These are phyloP conservation scores for Schwanniomyces yamadae DNA, from an alignment of 805 yeast genomes.

Conservation along the genomic window DNA sequence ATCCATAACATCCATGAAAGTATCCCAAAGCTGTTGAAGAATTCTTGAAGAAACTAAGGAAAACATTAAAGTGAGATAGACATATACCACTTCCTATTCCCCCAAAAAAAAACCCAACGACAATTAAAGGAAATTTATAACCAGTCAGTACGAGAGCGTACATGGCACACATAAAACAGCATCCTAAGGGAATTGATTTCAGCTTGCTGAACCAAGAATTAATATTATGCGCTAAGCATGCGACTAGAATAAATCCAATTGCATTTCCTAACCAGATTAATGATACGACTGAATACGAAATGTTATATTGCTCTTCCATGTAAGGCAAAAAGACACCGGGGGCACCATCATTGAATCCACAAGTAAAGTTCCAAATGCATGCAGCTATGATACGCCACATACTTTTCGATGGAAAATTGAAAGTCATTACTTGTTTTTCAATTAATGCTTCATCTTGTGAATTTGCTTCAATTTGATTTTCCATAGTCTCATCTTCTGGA, in stretches of 20 bases:
- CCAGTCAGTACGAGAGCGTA: conserved; percentile 20
- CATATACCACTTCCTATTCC: conserved; percentile 22
- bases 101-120: conserved; percentile 22
- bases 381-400: conserved; percentile 40
- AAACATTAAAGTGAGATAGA: conserved; percentile 20
- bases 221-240: conserved; percentile 46
- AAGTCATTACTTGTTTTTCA: not conserved
- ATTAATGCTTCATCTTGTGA: not conserved
- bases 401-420: conserved; percentile 42
- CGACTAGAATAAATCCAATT: conserved; percentile 52
- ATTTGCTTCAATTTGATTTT: too few relatives aligned
- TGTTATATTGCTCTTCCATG: conserved; percentile 48
- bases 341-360: conserved; percentile 55
- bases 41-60: conserved; percentile 17
- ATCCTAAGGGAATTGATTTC: conserved; percentile 28
- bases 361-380: conserved; percentile 38
- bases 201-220: conserved; percentile 41
- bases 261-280: conserved; percentile 59
- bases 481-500: not conserved
- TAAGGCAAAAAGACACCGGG: conserved; percentile 60
- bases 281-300: conserved; percentile 55
- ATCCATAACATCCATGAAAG: conserved; percentile 23
- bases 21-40: conserved; percentile 15
- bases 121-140: conserved; percentile 19
- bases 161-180: conserved; percentile 11